phyloP scores from a whole-genome alignment of 805 yeast genomes.

The Scheffersomyces amazonensis region DNA sequence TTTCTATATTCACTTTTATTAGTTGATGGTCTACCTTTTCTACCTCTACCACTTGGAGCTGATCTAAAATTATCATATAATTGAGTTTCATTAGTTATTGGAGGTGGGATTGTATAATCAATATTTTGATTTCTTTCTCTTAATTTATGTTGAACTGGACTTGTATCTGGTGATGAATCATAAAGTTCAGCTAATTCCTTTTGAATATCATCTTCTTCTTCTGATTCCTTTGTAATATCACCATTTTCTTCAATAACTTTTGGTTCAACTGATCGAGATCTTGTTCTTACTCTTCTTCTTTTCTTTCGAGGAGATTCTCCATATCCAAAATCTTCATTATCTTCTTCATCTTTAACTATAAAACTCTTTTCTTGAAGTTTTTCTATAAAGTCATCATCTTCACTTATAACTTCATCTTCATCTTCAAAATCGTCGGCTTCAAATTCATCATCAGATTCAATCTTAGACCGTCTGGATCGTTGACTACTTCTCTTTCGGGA shows the following conservation, averaged over 20 bases:
- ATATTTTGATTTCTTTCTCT: slow-evolving; percentile 55
- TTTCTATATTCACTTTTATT: slow-evolving; percentile 51
- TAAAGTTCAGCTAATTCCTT: slow-evolving; percentile 67
- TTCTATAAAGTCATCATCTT: slow-evolving; percentile 25
- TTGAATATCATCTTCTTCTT: slow-evolving; percentile 41
- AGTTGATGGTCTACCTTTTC: slow-evolving; percentile 37
- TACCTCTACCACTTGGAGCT: slow-evolving; percentile 23
- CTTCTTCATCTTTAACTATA: slow-evolving; percentile 38
- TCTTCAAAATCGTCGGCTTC: slow-evolving; percentile 14
- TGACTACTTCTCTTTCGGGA: slow-evolving; percentile 9
- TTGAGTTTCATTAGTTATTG: slow-evolving; percentile 48
- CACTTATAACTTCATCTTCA: slow-evolving; percentile 9
- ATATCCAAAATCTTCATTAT: slow-evolving; percentile 21
- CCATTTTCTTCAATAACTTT: slow-evolving; percentile 4
- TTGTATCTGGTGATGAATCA: slow-evolving; percentile 57
- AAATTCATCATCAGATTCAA: slow-evolving; percentile 5
- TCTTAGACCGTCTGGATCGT: slow-evolving; percentile 3
- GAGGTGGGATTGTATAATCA: slow-evolving; percentile 83
- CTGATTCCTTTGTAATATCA: slow-evolving; percentile 15
- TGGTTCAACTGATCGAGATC: slow-evolving; percentile 2
- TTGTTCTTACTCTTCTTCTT: slow-evolving; percentile 17
- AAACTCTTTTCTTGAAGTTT: slow-evolving; percentile 30
- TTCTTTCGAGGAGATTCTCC: slow-evolving; percentile 6
- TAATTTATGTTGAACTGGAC: slow-evolving; percentile 41
- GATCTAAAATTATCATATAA: slow-evolving; percentile 16